Conservation (phyloP, 257 asterid genomes). For the Henckelia pumila region DNA sequence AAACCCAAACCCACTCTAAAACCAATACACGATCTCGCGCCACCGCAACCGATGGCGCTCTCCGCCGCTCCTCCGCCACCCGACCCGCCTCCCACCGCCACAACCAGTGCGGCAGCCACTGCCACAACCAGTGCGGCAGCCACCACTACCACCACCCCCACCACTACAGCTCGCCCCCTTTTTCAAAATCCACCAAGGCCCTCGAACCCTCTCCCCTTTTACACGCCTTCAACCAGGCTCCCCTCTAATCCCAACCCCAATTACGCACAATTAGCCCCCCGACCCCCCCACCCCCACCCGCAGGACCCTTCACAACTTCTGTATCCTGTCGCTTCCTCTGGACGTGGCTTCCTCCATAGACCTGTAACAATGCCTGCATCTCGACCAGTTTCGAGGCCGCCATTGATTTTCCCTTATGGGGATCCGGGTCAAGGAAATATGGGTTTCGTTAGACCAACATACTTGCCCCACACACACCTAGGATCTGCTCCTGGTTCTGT, state of each 20-base stretch:
- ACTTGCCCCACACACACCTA: slow-evolving; percentile 39
- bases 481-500: slow-evolving; percentile 38
- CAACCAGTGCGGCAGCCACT: slow-evolving; percentile 19
- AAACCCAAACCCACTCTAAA: slow-evolving; percentile 34
- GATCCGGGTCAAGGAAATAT: slow-evolving; percentile 49
- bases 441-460: slow-evolving; percentile 40
- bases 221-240: slow-evolving; percentile 38
- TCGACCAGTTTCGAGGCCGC: slow-evolving; percentile 42
- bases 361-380: slow-evolving; percentile 40
- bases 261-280: slow-evolving; percentile 56
- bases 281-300: slow-evolving; percentile 34
- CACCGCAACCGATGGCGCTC: slow-evolving; percentile 39
- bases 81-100: slow-evolving; percentile 31
- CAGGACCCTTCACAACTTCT: slow-evolving; percentile 48
- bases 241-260: slow-evolving; percentile 56
- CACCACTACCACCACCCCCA: slow-evolving; percentile 27
- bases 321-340: slow-evolving; percentile 65
- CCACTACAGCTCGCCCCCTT: slow-evolving; percentile 34
- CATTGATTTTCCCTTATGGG: slow-evolving; percentile 44
- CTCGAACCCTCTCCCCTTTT: slow-evolving; percentile 36
- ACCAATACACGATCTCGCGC: slow-evolving; percentile 20
- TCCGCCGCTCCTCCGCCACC: slow-evolving; percentile 58
- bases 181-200: slow-evolving; percentile 38
- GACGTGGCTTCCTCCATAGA: slow-evolving; percentile 55
- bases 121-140: slow-evolving; percentile 22